Evolutionary conservation across 495 filamentous ascomycete species (phyloP).

Genomic region (Neurospora sp.): DNA sequence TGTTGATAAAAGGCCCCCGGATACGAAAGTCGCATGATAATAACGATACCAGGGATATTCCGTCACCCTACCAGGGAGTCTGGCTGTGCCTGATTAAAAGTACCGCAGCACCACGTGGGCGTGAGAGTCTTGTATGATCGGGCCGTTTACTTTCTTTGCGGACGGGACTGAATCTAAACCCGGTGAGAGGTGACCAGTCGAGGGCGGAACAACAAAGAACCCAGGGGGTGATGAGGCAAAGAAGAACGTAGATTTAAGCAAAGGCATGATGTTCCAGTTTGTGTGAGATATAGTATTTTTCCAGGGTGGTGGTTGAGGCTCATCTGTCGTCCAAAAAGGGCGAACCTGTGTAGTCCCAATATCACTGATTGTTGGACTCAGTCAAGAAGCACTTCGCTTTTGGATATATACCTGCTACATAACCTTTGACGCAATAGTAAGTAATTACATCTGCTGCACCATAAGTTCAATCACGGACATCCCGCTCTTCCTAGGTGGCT

Average conservation of each 20-base stretch:
- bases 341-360: not conserved
- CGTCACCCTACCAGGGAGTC: no score
- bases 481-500: not conserved
- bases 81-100: not conserved
- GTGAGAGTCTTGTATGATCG: not conserved
- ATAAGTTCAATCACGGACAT: not conserved
- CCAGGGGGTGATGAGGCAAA: not conserved
- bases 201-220: not conserved
- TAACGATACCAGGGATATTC: no score
- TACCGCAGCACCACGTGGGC: not conserved
- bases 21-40: not conserved
- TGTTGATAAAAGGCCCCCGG: not conserved
- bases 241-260: not conserved
- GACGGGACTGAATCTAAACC: not conserved
- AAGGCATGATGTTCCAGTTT: not conserved
- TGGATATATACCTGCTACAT: not conserved
- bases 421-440: not conserved
- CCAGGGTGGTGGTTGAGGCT: not conserved
- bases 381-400: not conserved
- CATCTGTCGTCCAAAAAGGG: not conserved
- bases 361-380: not conserved
- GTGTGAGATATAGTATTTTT: not conserved
- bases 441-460: not conserved
- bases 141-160: not conserved
- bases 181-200: not conserved